Percentiles rank a stretch among this genome's conserved stretches.
phyloP scores from a whole-genome alignment of 2,329 filamentous ascomycete species.

The Myriosclerotinia duriaeana region DNA sequence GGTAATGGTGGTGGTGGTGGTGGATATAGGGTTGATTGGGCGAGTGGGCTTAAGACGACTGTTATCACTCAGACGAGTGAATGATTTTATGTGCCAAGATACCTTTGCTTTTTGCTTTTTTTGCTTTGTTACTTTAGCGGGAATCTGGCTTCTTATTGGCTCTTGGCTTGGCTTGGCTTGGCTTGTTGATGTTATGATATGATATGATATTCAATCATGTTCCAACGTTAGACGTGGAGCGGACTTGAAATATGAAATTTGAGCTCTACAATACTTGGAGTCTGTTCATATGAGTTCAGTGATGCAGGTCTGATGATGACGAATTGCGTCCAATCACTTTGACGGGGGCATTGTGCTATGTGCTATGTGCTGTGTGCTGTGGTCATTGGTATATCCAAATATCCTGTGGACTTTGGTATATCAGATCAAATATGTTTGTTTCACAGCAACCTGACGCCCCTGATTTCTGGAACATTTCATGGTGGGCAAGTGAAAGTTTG shows the following conservation, averaged over 20 bases:
- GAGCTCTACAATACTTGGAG: not conserved
- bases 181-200: not conserved
- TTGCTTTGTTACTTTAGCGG: slow-evolving; percentile 11
- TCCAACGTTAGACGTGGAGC: not conserved
- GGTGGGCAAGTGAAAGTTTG: not conserved
- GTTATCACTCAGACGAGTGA: slow-evolving; percentile 18
- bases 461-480: not conserved
- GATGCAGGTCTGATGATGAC: not conserved
- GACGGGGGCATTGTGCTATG: not conserved
- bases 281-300: not conserved
- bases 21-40: slow-evolving; percentile 10
- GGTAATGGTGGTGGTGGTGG: not conserved
- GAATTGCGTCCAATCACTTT: not conserved
- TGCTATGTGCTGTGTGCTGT: not conserved
- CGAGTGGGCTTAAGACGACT: slow-evolving; percentile 11
- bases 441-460: no score
- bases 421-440: not conserved
- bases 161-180: not conserved
- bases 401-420: not conserved
- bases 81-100: slow-evolving; percentile 6
- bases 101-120: slow-evolving; percentile 8
- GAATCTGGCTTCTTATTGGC: not conserved
- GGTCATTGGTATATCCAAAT: not conserved
- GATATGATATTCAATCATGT: not conserved
- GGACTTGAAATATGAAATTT: not conserved